Evolutionary conservation across 768 basidiomycete species (phyloP), one percentile per base, ranked within the genome.

Genomic region (Glaciozyma antarctica): DNA sequence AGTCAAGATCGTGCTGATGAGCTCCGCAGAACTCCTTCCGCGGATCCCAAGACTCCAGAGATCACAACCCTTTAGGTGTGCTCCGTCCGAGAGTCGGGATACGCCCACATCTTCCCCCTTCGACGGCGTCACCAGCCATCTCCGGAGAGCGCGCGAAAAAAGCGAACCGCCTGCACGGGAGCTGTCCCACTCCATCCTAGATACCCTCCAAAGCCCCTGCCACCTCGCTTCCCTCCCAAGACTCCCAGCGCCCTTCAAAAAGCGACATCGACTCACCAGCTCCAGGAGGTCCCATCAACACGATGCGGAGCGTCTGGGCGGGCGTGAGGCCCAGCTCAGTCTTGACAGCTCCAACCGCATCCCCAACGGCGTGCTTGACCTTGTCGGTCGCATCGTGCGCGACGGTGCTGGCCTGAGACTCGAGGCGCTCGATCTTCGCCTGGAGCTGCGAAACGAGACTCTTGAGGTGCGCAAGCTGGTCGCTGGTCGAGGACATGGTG

Each of bases 241-340:
- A 32, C 2, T 38, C 58, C 32, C 48, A 45, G n/a, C 45, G 51
- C 30, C 62, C 32, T 49, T 38, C 26, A 52, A 49, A 58, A 44
- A 24, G 43, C 57, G 34, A 57, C 12, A 32, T 52, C 26, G 22
- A 78, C 86, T 70, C 72, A 94, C 94, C 94, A 75, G 95, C 90
- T 73, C 95, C 95, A 52, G 95, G 95, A 66, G 95, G 95, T 61
- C 95, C 95, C 71, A 99, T 80, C 72, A 99, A 82, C 73, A 99
- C 90, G 71, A 94, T 86, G 56, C 94, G 83, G 66, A 89, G 84
- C 79, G 90, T 88, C 73, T 84, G 82, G 34, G 77, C 73, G 26
- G 75, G 75, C 22, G 71, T 73, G 19, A 65, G 44, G n/a, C 71
- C 60, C 12, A 71, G 56, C 24, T 62, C 38, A 9, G 66, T 56